Evolutionary conservation across 345 rosid species (phyloP).

Genomic region (Passiflora organensis): DNA sequence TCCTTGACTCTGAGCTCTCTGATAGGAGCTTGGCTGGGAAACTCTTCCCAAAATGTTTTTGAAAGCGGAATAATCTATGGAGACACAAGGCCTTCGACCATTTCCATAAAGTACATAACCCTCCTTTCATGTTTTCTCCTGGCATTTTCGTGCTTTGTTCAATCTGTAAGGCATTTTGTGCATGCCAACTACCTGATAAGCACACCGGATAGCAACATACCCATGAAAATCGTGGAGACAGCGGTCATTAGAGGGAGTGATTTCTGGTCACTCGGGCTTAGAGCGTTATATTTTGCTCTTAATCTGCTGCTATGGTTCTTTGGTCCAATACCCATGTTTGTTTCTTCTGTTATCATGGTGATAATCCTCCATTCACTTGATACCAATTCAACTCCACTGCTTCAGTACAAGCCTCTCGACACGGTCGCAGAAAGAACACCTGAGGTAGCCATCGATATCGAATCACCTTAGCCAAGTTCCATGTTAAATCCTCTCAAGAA

Average conservation of each 20-base stretch:
- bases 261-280: conserved; percentile 66
- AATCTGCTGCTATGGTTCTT: conserved; percentile 66
- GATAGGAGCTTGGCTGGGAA: conserved; percentile 77
- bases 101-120: conserved; percentile 57
- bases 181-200: conserved; percentile 64
- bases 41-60: conserved; percentile 34
- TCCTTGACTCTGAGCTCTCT: conserved; percentile 68
- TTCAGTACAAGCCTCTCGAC: conserved; percentile 28
- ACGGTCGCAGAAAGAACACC: conserved; percentile 21
- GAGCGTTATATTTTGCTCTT: conserved; percentile 67
- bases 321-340: conserved; percentile 78
- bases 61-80: conserved; percentile 45
- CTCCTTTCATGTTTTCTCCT: conserved; percentile 54
- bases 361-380: conserved; percentile 44
- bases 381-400: conserved; percentile 40
- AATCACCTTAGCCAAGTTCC: background rate
- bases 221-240: conserved; percentile 30
- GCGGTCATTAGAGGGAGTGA: conserved; percentile 62
- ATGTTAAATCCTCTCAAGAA: background rate
- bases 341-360: conserved; percentile 44
- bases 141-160: conserved; percentile 67
- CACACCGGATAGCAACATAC: conserved; percentile 38
- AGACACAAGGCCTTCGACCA: conserved; percentile 47
- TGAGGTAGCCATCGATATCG: conserved; percentile 1
- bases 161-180: conserved; percentile 55